phyloP scores from a whole-genome alignment of 2,329 filamentous ascomycete species.

The Phialophora tarda region DNA sequence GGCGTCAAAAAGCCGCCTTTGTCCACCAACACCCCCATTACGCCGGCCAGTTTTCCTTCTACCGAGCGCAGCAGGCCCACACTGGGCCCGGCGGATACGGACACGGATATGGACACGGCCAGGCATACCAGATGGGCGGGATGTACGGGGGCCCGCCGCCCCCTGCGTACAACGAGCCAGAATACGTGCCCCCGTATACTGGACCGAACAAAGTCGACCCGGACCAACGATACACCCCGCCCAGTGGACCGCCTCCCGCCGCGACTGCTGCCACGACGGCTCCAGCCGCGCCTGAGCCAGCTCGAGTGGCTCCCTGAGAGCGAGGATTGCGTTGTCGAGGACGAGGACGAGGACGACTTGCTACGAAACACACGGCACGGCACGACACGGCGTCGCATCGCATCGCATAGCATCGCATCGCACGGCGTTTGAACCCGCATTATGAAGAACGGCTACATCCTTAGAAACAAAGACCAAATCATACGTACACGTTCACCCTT shows the following conservation, averaged over 20 bases:
- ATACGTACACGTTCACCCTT: not conserved
- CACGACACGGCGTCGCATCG: not conserved
- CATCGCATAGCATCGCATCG: not conserved
- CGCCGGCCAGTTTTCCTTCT: constrained; percentile 46
- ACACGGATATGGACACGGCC: constrained; percentile 22
- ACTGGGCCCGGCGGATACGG: constrained; percentile 17
- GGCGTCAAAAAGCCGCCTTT: constrained; percentile 42
- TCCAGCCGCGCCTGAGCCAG: constrained; percentile 10
- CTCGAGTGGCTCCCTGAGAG: constrained; percentile 3
- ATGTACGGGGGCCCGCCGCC: constrained; percentile 35
- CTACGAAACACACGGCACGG: not conserved
- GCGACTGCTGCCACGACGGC: not conserved
- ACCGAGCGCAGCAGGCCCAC: constrained; percentile 38
- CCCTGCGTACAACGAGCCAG: constrained; percentile 37
- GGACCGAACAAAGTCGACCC: constrained; percentile 42
- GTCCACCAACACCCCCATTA: constrained; percentile 38
- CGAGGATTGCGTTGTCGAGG: not conserved
- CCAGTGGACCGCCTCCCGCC: constrained; percentile 14
- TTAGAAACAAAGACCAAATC: not conserved
- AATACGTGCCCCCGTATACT: constrained; percentile 39
- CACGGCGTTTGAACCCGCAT: not conserved
- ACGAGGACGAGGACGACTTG: not conserved
- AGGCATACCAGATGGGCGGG: constrained; percentile 38
- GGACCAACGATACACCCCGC: constrained; percentile 37
- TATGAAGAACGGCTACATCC: not conserved